Evolutionary conservation across 2,329 filamentous ascomycete species (phyloP), one percentile per base, ranked within the genome.

Genomic region (Fusarium luffae): DNA sequence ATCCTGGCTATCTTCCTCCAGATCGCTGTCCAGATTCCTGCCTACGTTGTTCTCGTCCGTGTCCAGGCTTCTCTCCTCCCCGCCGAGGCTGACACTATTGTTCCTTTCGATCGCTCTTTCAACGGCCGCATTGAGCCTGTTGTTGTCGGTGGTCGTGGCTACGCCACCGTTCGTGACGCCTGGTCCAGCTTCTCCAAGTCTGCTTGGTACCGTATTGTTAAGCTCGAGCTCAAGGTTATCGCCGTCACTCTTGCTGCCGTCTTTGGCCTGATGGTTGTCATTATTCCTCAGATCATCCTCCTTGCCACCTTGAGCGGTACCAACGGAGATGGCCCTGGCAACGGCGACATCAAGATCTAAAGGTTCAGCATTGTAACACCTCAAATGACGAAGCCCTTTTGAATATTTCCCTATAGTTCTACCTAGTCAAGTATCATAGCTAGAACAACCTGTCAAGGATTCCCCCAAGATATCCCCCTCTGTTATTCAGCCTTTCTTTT

Each of bases 31-130:
- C 84, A 93, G 67, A 86, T 98, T 59, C 94, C 95, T 19, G 88
- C 93, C 41, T 86, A 88, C 63, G 92, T 95, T 32, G 88, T 93
- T 23, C 88, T 97, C 63, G 85, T 92, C 70, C 93, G 95, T 68
- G 90, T 97, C 37, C 93, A 97, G 78, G 94, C 94, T 9, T 95
- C 93, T 50, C 89, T 97, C 73, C 88, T 98, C 4, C 88, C 93
- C 1, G 90, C 93, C 63, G 90, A 93, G 19, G 87, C 94, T 71
- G 91, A 97, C 81, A 89, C 93, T 27, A 92, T 98, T 69, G 90
- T 98, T 37, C 91, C 93, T 32, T 97, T 98, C 75, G 95, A 98
- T 84, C 92, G 94, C 70, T 91, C 90, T 30, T 97, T 97, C 76
- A 88, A 87, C 68, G 93, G 93, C 73, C 91, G 90, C 77, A 88